phyloP scores from a whole-genome alignment of 179 eudicot species.

The Dionaea muscipula region DNA sequence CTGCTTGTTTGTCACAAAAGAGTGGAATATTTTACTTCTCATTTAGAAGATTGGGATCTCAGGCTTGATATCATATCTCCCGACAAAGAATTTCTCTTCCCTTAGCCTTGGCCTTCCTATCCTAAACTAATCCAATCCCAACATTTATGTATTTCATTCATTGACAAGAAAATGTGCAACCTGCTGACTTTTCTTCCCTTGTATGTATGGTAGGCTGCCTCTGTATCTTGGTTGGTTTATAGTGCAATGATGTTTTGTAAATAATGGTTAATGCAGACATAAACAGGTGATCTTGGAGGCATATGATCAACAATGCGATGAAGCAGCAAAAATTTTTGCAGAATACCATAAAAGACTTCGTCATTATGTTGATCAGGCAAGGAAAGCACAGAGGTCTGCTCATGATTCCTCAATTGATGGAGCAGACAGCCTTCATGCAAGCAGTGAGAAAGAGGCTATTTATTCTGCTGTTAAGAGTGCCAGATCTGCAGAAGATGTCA shows the following conservation, averaged over 20 bases:
- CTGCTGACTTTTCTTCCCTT: too few species aligned
- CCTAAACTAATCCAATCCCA: too few species aligned
- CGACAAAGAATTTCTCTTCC: too few species aligned
- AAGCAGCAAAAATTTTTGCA: slow-evolving; percentile 80
- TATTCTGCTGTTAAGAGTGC: slow-evolving; percentile 73
- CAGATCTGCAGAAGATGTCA: slow-evolving; percentile 72
- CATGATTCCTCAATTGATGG: slow-evolving; percentile 45
- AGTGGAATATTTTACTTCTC: too few species aligned
- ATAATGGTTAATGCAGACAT: slow-evolving; percentile 47
- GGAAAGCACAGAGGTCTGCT: slow-evolving; percentile 53
- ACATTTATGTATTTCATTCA: too few species aligned
- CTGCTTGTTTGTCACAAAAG: too few species aligned
- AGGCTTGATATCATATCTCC: too few species aligned
- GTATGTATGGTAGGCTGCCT: too few species aligned
- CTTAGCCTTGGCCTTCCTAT: too few species aligned
- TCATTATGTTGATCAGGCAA: slow-evolving; percentile 61
- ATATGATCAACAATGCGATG: slow-evolving; percentile 89
- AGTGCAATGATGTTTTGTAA: slow-evolving; percentile 4
- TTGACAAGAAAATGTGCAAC: too few species aligned
- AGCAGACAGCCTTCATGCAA: slow-evolving; percentile 38
- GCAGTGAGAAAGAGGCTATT: slow-evolving; percentile 53
- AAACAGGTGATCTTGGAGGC: slow-evolving; percentile 83
- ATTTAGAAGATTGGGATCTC: too few species aligned
- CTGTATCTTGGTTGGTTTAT: background rate
- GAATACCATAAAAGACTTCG: slow-evolving; percentile 89